These are phyloP conservation scores for Aaosphaeria pasadenensis DNA, from an alignment of 2,329 filamentous ascomycete genomes.

Conservation along the genomic window DNA sequence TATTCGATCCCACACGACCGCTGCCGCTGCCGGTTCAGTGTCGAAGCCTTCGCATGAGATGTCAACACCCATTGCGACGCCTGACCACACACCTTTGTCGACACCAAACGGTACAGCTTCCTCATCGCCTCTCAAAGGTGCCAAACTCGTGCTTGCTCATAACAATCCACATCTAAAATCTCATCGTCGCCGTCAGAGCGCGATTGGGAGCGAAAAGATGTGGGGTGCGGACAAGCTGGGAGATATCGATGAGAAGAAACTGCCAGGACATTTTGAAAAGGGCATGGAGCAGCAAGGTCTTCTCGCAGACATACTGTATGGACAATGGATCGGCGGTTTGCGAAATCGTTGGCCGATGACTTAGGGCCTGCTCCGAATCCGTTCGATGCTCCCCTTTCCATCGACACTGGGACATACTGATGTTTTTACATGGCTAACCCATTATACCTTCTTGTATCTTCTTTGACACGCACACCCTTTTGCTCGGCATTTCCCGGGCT, in stretches of 20 bases:
- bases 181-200: conserved; percentile 53
- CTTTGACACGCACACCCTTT: neutral
- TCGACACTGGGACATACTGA: neutral
- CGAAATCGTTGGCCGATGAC: conserved; percentile 47
- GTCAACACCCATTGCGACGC: conserved; percentile 15
- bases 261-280: conserved; percentile 58
- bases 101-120: conserved; percentile 25
- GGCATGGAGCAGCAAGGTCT: conserved; percentile 94
- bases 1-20: conserved; percentile 28
- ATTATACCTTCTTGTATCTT: neutral
- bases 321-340: conserved; percentile 83
- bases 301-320: conserved; percentile 85
- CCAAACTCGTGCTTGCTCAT: conserved; percentile 73
- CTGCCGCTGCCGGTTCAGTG: conserved; percentile 10
- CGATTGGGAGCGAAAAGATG: conserved; percentile 42
- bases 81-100: conserved; percentile 16
- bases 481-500: neutral
- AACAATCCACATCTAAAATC: conserved; percentile 83
- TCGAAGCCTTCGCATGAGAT: conserved; percentile 20
- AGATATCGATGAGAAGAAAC: conserved; percentile 45
- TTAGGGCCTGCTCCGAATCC: neutral
- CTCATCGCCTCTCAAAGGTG: conserved; percentile 48
- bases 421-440: neutral
- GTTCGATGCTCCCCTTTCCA: neutral
- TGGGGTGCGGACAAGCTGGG: conserved; percentile 37